Conservation (phyloP, 1,139 yeast species). For the Candida mesenterica region DNA sequence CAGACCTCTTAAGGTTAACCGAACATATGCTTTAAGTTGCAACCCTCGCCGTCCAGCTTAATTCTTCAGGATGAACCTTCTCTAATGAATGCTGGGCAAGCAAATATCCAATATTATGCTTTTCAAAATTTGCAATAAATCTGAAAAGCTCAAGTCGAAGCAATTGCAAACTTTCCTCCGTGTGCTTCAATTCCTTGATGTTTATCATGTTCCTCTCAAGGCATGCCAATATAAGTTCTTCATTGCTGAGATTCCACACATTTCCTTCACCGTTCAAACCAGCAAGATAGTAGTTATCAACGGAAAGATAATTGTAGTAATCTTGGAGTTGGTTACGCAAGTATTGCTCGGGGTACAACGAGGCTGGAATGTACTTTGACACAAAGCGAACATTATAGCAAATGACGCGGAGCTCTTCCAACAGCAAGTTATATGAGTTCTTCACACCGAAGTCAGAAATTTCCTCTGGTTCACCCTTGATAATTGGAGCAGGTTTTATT, state of each 20-base stretch:
- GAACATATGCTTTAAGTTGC: not conserved
- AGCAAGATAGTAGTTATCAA: slow-evolving; percentile 50
- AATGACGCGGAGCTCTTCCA: slow-evolving; percentile 32
- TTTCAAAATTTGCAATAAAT: slow-evolving; percentile 34
- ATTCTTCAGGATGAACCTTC: slow-evolving; percentile 3
- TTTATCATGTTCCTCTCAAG: slow-evolving; percentile 48
- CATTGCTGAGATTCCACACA: slow-evolving; percentile 42
- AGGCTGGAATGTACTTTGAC: slow-evolving; percentile 38
- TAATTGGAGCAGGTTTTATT: slow-evolving; percentile 6
- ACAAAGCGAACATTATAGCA: slow-evolving; percentile 37
- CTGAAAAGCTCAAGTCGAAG: slow-evolving; percentile 26
- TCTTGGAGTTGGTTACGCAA: slow-evolving; percentile 39
- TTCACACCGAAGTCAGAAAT: slow-evolving; percentile 18
- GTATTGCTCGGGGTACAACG: slow-evolving; percentile 35
- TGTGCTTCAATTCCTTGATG: slow-evolving; percentile 19
- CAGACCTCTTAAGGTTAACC: too few relatives aligned
- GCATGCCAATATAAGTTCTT: slow-evolving; percentile 48
- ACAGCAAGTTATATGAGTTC: slow-evolving; percentile 46
- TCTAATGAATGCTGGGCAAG: slow-evolving; percentile 17
- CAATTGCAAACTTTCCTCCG: slow-evolving; percentile 11
- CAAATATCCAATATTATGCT: slow-evolving; percentile 38
- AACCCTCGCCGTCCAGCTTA: slow-evolving; percentile 8
- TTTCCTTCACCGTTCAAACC: slow-evolving; percentile 46
- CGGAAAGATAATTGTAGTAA: slow-evolving; percentile 44
- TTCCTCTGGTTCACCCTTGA: slow-evolving; percentile 5